Evolutionary conservation across 2,329 filamentous ascomycete species (phyloP), one percentile per base, ranked within the genome.

Genomic region (Aspergillus hortae): DNA sequence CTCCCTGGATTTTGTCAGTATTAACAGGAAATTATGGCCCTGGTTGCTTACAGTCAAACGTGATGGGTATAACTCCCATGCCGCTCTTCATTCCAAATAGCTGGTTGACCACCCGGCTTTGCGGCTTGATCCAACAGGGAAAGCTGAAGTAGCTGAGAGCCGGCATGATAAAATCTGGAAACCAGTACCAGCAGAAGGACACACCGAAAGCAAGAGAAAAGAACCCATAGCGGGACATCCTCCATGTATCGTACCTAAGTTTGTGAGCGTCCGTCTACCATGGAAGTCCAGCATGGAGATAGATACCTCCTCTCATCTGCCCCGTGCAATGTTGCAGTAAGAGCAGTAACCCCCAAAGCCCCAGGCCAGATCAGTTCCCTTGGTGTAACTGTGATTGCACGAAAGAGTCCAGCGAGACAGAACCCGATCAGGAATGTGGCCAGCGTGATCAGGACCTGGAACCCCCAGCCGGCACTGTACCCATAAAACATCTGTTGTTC

Each of bases 371-470:
- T 85, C 78, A 88, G 85, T 12, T 84, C 80, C 0, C 83, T 82
- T 3, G 69, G 69, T 25, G 60, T 57, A 0, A 72, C 68, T 3
- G 87, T 67, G 54, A 85, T 84, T 53, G 79, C 79, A 41, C 84
- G 78, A 72, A 86, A 78, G 56, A 86, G 77, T 1, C 84, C 84
- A 0, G 84, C 84, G 11, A 64, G 52, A 21, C 57, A 59, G 48
- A 87, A 84, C 0, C 85, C 84, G 58, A 86, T 86, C 0, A 84
- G 81, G 11, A 86, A 74, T n/a, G 82, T 84, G 61, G 86, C 85
- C 2, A 83, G 84, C 3, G 82, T 85, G 10, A 89, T 74, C 6
- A 66, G 53, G 14, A 67, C 60, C 46, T 63, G 56, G 12, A 66
- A 64, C 2, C 60, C 59, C 55, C 63, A 66, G 23, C 62, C 62